These are phyloP conservation scores for Candida xiaguanensis DNA, from an alignment of 805 yeast species.

Conservation along the genomic window DNA sequence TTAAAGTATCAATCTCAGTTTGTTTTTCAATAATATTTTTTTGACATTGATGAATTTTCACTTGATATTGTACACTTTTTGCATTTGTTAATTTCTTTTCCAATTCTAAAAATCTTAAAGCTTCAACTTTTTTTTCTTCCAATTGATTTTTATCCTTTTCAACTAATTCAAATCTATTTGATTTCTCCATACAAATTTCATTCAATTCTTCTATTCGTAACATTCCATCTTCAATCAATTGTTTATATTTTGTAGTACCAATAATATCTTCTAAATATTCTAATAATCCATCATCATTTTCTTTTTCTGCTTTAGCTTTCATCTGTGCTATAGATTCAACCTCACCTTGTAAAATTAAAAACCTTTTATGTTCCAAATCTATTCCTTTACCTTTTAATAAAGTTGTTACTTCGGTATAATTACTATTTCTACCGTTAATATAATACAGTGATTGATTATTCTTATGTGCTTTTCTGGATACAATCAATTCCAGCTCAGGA, in stretches of 20 bases:
- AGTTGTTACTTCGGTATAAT: constrained; percentile 73
- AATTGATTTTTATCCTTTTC: constrained; percentile 64
- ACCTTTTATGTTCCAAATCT: constrained; percentile 92
- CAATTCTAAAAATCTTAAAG: constrained; percentile 57
- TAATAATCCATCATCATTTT: constrained; percentile 86
- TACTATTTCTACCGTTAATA: constrained; percentile 65
- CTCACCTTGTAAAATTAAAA: constrained; percentile 94
- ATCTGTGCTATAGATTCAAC: constrained; percentile 97
- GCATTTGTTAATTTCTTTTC: constrained; percentile 60
- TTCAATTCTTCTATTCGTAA: constrained; percentile 67
- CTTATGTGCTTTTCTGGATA: constrained; percentile 75
- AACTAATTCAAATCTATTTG: constrained; percentile 73
- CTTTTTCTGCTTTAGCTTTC: constrained; percentile 95
- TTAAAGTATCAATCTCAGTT: constrained; percentile 36
- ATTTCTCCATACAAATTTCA: constrained; percentile 77
- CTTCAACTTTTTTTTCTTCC: constrained; percentile 68
- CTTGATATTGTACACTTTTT: constrained; percentile 56
- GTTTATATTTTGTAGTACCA: constrained; percentile 86
- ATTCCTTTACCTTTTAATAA: constrained; percentile 78
- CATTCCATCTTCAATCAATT: constrained; percentile 62
- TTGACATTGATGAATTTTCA: constrained; percentile 38
- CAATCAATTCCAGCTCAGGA: constrained; percentile 58
- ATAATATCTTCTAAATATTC: constrained; percentile 96
- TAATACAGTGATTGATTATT: constrained; percentile 77
- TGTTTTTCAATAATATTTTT: constrained; percentile 37